These are phyloP conservation scores for Blepharisma japonicum DNA, from an alignment of 73 alveolate genomes.

Conservation along the genomic window DNA sequence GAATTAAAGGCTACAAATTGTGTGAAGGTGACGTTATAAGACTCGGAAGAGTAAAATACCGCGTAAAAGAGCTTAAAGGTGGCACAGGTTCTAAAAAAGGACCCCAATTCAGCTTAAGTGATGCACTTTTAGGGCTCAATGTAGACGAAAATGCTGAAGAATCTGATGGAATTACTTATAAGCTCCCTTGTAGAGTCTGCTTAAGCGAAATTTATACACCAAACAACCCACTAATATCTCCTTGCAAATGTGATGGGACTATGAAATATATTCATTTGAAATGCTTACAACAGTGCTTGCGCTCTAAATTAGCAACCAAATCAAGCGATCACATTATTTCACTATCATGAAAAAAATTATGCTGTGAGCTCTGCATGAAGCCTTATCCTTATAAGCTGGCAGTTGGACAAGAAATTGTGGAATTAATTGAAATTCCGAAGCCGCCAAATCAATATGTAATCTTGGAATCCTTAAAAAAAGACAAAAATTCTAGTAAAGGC, in stretches of 20 bases:
- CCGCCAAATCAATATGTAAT: constrained; percentile 30
- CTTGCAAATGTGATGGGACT: constrained; percentile 89
- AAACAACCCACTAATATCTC: constrained; percentile 78
- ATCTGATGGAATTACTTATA: constrained; percentile 43
- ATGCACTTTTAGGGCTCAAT: no score
- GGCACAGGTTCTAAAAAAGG: neutral
- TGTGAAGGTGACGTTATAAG: constrained; percentile 54
- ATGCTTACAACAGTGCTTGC: constrained; percentile 77
- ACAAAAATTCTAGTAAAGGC: constrained; percentile 15
- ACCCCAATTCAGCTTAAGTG: no score
- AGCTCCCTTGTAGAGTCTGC: constrained; percentile 43
- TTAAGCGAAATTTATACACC: constrained; percentile 32
- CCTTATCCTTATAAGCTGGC: constrained; percentile 67
- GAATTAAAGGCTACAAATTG: constrained; percentile 53
- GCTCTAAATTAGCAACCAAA: constrained; percentile 42
- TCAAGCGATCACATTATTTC: constrained; percentile 35
- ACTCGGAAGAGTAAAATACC: constrained; percentile 65
- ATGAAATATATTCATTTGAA: constrained; percentile 77
- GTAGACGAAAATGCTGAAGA: constrained; percentile 66
- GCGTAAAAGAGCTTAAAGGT: constrained; percentile 59
- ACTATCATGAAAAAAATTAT: constrained; percentile 71
- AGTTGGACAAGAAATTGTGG: constrained; percentile 21
- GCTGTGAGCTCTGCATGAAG: constrained; percentile 87
- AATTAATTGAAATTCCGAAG: constrained; percentile 46
- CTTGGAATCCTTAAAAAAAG: constrained; percentile 32